Evolutionary conservation across 306 rosid species (phyloP).

Genomic region (Begonia loranthoides): DNA sequence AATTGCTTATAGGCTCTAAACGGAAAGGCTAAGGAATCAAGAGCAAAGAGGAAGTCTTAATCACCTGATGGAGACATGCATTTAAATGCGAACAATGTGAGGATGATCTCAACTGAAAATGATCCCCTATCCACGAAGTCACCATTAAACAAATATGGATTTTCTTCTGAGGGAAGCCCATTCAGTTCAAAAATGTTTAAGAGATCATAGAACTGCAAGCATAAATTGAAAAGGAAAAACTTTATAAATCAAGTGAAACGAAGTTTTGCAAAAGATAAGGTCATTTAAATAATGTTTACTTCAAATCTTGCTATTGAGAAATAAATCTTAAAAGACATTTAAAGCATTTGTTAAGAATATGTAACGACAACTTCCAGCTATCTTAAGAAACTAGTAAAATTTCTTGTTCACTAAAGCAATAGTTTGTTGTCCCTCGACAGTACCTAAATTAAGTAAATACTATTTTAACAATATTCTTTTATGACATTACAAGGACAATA

Average conservation of each 20-base stretch:
- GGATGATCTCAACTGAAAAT: constrained; percentile 92
- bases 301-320: too few species aligned
- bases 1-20: too few species aligned
- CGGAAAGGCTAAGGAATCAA: too few species aligned
- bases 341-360: too few species aligned
- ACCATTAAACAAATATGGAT: constrained; percentile 94
- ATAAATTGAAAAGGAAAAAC: not conserved
- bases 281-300: too few species aligned
- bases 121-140: constrained; percentile 99
- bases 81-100: constrained; percentile 91
- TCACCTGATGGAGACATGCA: constrained; percentile 98
- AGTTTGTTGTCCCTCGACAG: not conserved
- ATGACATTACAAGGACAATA: too few species aligned
- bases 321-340: too few species aligned
- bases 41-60: not conserved
- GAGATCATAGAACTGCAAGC: constrained; percentile 88
- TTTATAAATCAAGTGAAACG: too few species aligned
- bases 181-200: constrained; percentile 94
- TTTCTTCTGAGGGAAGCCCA: constrained; percentile 99
- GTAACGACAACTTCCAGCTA: not conserved
- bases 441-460: too few species aligned
- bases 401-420: not conserved
- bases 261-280: too few species aligned
- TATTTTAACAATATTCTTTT: too few species aligned
- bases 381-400: not conserved